Evolutionary conservation across 2,329 filamentous ascomycete genomes (phyloP), one percentile per base, ranked within the genome.

Genomic region (Aspergillus quadrilineatus): DNA sequence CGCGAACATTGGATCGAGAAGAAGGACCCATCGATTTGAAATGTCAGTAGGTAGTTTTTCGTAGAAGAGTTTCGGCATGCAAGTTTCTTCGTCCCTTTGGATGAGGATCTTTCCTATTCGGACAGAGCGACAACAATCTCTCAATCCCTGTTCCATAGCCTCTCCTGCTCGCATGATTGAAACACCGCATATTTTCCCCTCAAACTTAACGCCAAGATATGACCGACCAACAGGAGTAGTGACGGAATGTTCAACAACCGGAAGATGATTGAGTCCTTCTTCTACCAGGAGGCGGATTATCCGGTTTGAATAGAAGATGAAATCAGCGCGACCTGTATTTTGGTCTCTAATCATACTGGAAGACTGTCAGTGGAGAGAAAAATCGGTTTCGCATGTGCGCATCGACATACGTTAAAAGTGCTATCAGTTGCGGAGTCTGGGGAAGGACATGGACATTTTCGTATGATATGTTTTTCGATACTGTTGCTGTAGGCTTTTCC

Each of bases 1-100:
- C 56, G 94, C 94, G 77, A 99, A 92, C 94, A 99, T 99, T n/a
- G 94, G 94, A 72, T 99, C 94, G 45, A 99, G 78, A 44, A 99
- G 80, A 58, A 99, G 79, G 36, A 97, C 93, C 92, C 94, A 99
- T 73, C 94, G 82, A 53, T 93, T 84, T 26, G 89, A 85, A 73
- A 99, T 97, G 72, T 99, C 94, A 70, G 91, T 88, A 6, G 94
- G 94, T 37, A 99, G 83, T 79, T 99, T 99, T 69, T 97, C 93
- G 76, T 97, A 99, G 76, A 97, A 99, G 9, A 99, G 82, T 74
- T 92, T 94, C 10, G 94, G 94, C 78, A 88, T 85, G 53, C 88
- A 84, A 1, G 94, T 97, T 77, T 97, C 94, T 76, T 99, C 94
- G 67, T 99, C 94, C 55, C 94, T 82, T 77, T 99, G 94, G 69